Evolutionary conservation across 1,284 basidiomycete species (phyloP).

Genomic region (Pascua guehoae): DNA sequence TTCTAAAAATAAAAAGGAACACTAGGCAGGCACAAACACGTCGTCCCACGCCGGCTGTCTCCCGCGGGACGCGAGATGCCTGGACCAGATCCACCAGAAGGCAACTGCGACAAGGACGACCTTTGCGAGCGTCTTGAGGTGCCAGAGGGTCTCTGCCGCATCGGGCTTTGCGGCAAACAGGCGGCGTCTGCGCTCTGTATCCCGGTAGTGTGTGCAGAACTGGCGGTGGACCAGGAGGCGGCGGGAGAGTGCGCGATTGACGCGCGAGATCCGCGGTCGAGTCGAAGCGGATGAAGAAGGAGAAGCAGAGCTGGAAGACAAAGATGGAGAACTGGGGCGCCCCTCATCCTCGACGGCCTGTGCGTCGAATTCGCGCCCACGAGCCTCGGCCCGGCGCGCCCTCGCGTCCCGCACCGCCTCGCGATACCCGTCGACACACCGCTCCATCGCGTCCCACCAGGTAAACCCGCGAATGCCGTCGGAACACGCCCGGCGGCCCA

Average conservation of each 20-base stretch:
- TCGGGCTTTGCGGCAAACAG: not conserved
- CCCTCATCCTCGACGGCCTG: not conserved
- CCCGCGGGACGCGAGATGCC: constrained; percentile 12
- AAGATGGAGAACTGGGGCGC: not conserved
- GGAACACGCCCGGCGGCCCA: constrained; percentile 49
- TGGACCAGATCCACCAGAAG: constrained; percentile 14
- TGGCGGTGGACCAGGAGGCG: constrained; percentile 18
- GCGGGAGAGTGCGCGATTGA: constrained; percentile 24
- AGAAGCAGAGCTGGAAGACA: not conserved
- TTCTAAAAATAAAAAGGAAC: not conserved
- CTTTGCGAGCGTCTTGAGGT: constrained; percentile 19
- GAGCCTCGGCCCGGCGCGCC: not conserved
- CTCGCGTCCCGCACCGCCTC: constrained; percentile 42
- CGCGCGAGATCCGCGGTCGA: constrained; percentile 16
- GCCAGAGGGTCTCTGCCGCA: constrained; percentile 13
- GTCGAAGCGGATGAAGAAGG: not conserved
- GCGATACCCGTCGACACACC: constrained; percentile 55
- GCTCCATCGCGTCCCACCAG: constrained; percentile 58
- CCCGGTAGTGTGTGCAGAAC: not conserved
- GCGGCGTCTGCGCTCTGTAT: not conserved
- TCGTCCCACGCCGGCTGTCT: constrained; percentile 15
- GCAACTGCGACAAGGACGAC: constrained; percentile 4
- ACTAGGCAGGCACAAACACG: constrained; percentile 1
- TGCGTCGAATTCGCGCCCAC: not conserved
- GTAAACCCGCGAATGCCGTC: constrained; percentile 51